Percentiles rank a stretch among this genome's conserved stretches.
These are phyloP conservation scores for Dacryopinax primogenitus DNA, from an alignment of 768 basidiomycete species.

Conservation along the genomic window DNA sequence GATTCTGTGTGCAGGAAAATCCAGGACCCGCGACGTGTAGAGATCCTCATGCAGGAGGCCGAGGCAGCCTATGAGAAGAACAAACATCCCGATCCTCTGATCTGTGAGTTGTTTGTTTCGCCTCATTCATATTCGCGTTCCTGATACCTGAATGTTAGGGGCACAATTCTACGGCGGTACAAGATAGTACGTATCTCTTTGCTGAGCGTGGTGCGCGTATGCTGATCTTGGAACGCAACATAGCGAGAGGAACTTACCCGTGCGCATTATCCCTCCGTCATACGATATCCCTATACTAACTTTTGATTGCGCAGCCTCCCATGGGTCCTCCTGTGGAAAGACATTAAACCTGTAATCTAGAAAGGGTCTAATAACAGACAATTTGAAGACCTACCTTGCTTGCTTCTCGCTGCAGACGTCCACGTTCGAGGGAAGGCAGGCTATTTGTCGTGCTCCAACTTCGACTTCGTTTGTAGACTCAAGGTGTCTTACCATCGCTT, in stretches of 20 bases:
- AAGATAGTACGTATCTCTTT: slow-evolving; percentile 64
- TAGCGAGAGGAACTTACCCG: slow-evolving; percentile 31
- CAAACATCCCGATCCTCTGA: slow-evolving; percentile 85
- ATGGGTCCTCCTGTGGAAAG: slow-evolving; percentile 13
- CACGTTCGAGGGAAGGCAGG: not conserved
- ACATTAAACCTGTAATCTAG: not conserved
- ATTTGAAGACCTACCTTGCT: not conserved
- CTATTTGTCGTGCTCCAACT: too few relatives aligned
- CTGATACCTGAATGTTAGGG: slow-evolving; percentile 34
- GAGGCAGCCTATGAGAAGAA: slow-evolving; percentile 56
- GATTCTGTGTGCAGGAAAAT: slow-evolving; percentile 44
- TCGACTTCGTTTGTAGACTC: too few relatives aligned
- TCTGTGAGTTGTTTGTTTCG: slow-evolving; percentile 60
- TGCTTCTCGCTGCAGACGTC: not conserved
- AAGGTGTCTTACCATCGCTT: too few relatives aligned
- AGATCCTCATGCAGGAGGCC: slow-evolving; percentile 61
- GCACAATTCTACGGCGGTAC: slow-evolving; percentile 77
- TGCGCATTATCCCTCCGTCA: slow-evolving; percentile 15
- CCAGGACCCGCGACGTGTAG: slow-evolving; percentile 69
- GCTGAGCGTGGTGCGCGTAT: not conserved
- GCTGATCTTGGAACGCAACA: slow-evolving; percentile 9
- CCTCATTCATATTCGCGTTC: not conserved
- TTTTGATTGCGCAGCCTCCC: slow-evolving; percentile 20
- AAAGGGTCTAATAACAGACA: not conserved
- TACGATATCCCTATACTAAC: not conserved